These are phyloP conservation scores for Cyberlindnera nakhonratchasimensis DNA, from an alignment of 805 yeast species.

Conservation along the genomic window DNA sequence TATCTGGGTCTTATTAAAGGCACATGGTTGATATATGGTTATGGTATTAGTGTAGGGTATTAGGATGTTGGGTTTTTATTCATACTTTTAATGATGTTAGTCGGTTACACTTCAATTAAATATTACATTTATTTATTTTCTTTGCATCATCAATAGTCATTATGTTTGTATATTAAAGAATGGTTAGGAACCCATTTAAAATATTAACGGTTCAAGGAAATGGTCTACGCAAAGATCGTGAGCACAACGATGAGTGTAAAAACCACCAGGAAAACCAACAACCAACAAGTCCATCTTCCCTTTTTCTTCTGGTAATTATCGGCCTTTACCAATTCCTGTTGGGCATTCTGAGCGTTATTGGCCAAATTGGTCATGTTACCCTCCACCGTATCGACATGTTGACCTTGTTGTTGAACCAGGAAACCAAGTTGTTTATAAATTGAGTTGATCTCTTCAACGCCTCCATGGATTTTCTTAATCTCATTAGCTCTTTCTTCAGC, in stretches of 20 bases:
- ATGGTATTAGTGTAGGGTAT: neutral
- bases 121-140: no score
- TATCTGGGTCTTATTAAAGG: neutral
- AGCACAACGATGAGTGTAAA: constrained; percentile 56
- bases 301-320: constrained; percentile 67
- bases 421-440: constrained; percentile 79
- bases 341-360: constrained; percentile 65
- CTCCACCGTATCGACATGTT: constrained; percentile 78
- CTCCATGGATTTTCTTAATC: constrained; percentile 66
- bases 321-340: constrained; percentile 67
- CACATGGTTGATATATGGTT: neutral
- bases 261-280: constrained; percentile 55
- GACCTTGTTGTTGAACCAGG: constrained; percentile 81
- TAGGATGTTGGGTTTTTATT: no score
- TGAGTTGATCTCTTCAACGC: constrained; percentile 80
- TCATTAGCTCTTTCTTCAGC: constrained; percentile 74
- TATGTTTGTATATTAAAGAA: no score
- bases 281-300: constrained; percentile 70
- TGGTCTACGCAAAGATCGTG: constrained; percentile 39
- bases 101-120: no score
- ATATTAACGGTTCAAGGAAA: no score
- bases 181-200: no score
- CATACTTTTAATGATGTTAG: no score
- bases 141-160: no score
- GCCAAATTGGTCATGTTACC: constrained; percentile 66